phyloP scores from a whole-genome alignment of 345 rosid genomes.

The Ceriops decandra region DNA sequence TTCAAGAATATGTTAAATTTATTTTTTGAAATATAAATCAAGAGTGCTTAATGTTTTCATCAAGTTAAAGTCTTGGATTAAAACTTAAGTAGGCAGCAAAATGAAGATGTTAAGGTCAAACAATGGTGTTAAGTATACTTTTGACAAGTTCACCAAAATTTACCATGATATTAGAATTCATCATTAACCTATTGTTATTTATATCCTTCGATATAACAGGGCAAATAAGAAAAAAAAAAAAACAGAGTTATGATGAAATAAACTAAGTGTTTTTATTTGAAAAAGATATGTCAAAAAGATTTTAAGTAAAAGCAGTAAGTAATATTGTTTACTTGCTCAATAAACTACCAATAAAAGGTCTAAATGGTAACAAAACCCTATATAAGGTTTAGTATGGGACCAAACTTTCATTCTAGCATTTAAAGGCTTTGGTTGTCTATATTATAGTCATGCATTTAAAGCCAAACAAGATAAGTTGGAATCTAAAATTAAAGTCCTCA shows the following conservation, averaged over 20 bases:
- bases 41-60: neutral
- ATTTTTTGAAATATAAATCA: neutral
- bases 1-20: neutral
- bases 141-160: neutral
- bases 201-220: neutral
- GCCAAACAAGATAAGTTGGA: neutral
- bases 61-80: neutral
- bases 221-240: neutral
- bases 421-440: neutral
- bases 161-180: neutral
- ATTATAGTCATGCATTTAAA: neutral
- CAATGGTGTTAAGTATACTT: neutral
- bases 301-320: neutral
- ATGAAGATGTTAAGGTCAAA: neutral
- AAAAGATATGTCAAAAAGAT: neutral
- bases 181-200: neutral
- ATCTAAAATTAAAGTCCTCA: neutral
- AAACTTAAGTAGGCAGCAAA: neutral
- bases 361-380: neutral
- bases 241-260: neutral
- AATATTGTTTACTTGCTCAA: neutral
- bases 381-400: neutral
- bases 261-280: neutral
- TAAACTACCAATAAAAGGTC: fast-evolving
- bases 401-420: neutral